Evolutionary conservation across 2,329 filamentous ascomycete genomes (phyloP).

Genomic region (Neofusicoccum sp.): DNA sequence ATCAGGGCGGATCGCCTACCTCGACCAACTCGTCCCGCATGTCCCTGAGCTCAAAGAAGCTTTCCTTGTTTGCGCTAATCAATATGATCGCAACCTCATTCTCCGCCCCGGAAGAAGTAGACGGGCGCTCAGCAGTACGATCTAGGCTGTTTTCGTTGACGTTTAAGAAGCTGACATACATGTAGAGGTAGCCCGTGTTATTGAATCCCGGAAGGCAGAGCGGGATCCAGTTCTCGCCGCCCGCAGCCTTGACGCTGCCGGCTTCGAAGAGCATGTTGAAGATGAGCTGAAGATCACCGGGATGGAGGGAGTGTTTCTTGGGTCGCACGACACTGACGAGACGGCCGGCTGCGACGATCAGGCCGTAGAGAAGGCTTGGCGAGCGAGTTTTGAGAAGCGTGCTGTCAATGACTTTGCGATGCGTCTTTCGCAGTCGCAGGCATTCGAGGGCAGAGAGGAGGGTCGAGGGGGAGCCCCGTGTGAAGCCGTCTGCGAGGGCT

Average conservation of each 20-base stretch:
- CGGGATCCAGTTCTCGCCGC: slow-evolving; percentile 97
- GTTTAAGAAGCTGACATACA: slow-evolving; percentile 97
- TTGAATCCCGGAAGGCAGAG: slow-evolving; percentile 96
- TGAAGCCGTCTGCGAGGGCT: slow-evolving; percentile 91
- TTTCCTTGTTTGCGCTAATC: slow-evolving; percentile 89
- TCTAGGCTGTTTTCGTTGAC: slow-evolving; percentile 50
- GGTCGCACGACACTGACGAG: slow-evolving; percentile 94
- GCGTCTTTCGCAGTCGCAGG: slow-evolving; percentile 83
- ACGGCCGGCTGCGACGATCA: slow-evolving; percentile 87
- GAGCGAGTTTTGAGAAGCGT: slow-evolving; percentile 76
- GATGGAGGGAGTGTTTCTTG: slow-evolving; percentile 91
- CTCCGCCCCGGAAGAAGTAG: slow-evolving; percentile 46
- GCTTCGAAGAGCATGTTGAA: slow-evolving; percentile 99
- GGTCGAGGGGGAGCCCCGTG: slow-evolving; percentile 83
- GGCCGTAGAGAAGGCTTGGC: slow-evolving; percentile 80
- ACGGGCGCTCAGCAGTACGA: slow-evolving; percentile 41
- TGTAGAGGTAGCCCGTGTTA: slow-evolving; percentile 93
- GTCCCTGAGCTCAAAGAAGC: slow-evolving; percentile 83
- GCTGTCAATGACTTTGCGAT: slow-evolving; percentile 82
- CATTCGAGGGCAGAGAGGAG: slow-evolving; percentile 90
- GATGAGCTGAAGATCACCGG: slow-evolving; percentile 90
- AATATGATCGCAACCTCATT: slow-evolving; percentile 85
- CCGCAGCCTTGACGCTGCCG: slow-evolving; percentile 83
- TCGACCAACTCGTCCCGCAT: slow-evolving; percentile 62
- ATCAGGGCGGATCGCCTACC: slow-evolving; percentile 36